Evolutionary conservation across 2,329 filamentous ascomycete genomes (phyloP), one percentile per base, ranked within the genome.

Genomic region (Colletotrichum cereale): DNA sequence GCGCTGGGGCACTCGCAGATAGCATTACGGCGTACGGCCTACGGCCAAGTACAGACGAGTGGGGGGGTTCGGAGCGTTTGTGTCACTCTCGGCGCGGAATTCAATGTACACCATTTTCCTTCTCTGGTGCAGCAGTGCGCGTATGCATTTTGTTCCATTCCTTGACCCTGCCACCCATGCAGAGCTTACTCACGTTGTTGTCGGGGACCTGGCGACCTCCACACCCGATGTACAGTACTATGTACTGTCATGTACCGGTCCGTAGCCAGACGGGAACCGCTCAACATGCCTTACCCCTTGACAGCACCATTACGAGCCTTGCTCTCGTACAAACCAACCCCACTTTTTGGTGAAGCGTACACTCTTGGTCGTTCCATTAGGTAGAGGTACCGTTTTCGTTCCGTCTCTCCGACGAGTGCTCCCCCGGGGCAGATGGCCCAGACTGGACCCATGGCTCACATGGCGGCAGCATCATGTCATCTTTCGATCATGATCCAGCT

Each of bases 161-260:
- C 53, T 64, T 53, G 65, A 50, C 48, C 36, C n/a, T 34, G 47
- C 62, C 31, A 61, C 57, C 60, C 70, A 62, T 72, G 70, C 70
- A 72, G 61, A 72, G 70, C 70, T 72, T 72, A 66, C 70, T 72
- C 67, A 70, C 47, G 26, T 52, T 57, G 26, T 52, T 57, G 58
- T 72, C 70, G 70, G 70, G 40, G 66, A 62, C 70, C 70, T 71
- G 44, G 50, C 55, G 52, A 58, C 61, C 55, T 71, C 70, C 66
- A 72, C 70, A 44, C 34, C 70, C 66, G 55, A 72, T 34, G 70
- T 72, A 70, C 56, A 16, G 29, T 48, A 66, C 66, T 48, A 72
- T 34, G 70, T 72, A 70, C 56, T 21, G 29, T 48, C 47, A 71
- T 50, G 70, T 72, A 72, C 66, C 66, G 55, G 38, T 58, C 61